Base-by-base conservation (phyloP, 1,139 yeast species). In the Diutina rugosa region DNA sequence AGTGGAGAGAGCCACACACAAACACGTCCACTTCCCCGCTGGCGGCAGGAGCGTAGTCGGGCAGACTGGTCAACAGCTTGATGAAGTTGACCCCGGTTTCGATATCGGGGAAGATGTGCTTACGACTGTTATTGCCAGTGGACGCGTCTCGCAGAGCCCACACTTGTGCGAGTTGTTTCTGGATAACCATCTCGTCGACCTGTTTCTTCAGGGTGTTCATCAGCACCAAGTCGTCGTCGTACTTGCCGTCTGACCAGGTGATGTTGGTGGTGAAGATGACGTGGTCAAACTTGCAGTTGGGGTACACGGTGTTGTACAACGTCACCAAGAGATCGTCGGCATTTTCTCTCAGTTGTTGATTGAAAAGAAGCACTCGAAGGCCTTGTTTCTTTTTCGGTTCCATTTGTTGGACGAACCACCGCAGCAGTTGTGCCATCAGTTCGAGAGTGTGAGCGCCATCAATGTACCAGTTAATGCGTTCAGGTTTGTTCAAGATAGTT, bases 361-460 rank as follows among this genome's bases (percentile, higher is more conserved):
- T 95, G 73, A 95, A 95, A 7, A 93, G 69, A 28, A 95, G 75
- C 6, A 86, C 81, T 60, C 67, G 72, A 46, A 65, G 62, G 53
- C 63, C 61, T 49, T 64, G 62, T 58, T 58, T 26, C 21, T 51
- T 16, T 35, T 30, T 18, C 56, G 55, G 46, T 56, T 66, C 69
- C n/a, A 69, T 67, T 21, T 62, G 67, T 32, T 72, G 63, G 46
- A 73, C 76, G 64, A 87, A 89, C 99, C 99, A 93, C 12, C 71
- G 71, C 0, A 93, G 79, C 0, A 97, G 88, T 16, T 84, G 95
- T 35, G 76, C 76, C 44, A 95, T 81, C 58, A 97, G 88, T 65
- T 93, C 99, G 51, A 80, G 72, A 0, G 99, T 95, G 64, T 95
- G 99, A 0, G 99, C 99, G 47, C 99, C 99, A 70, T 95, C 99